Evolutionary conservation across 1,284 basidiomycete genomes (phyloP).

Genomic region (Cryptococcus sp.): DNA sequence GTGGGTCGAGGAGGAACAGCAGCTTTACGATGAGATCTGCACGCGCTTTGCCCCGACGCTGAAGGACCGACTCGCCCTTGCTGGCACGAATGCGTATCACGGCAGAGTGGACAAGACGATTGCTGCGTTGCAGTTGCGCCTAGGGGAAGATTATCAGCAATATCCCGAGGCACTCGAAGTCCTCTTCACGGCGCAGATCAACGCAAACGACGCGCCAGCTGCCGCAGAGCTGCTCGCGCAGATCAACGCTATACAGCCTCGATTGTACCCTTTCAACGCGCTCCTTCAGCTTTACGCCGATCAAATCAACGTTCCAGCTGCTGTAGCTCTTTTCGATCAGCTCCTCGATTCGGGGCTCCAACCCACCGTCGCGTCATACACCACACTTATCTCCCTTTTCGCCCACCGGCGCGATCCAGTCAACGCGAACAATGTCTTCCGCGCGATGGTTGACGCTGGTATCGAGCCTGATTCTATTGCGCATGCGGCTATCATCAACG

Average conservation of each 20-base stretch:
- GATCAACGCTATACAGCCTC: constrained; percentile 15
- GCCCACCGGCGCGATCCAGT: constrained; percentile 67
- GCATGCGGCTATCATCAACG: constrained; percentile 75
- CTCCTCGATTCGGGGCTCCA: constrained; percentile 61
- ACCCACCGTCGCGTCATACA: constrained; percentile 66
- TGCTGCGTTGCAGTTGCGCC: not conserved
- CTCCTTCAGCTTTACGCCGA: constrained; percentile 65
- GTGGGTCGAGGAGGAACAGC: constrained; percentile 12
- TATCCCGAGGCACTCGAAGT: constrained; percentile 16
- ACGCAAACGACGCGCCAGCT: constrained; percentile 16
- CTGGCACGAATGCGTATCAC: constrained; percentile 6
- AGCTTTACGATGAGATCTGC: constrained; percentile 13
- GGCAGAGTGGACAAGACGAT: constrained; percentile 13
- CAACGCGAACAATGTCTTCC: constrained; percentile 69
- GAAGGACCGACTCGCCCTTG: constrained; percentile 7
- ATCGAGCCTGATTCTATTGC: constrained; percentile 66
- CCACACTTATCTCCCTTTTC: constrained; percentile 69
- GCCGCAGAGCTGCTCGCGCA: constrained; percentile 19
- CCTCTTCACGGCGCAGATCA: constrained; percentile 28
- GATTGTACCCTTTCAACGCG: constrained; percentile 52
- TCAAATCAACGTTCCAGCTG: constrained; percentile 62
- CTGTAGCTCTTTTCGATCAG: constrained; percentile 64
- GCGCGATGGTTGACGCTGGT: constrained; percentile 55
- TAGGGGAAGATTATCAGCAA: not conserved
- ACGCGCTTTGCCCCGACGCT: constrained; percentile 3